Base-by-base conservation (phyloP, 1,139 yeast species). In the Debaryomyces sp. region DNA sequence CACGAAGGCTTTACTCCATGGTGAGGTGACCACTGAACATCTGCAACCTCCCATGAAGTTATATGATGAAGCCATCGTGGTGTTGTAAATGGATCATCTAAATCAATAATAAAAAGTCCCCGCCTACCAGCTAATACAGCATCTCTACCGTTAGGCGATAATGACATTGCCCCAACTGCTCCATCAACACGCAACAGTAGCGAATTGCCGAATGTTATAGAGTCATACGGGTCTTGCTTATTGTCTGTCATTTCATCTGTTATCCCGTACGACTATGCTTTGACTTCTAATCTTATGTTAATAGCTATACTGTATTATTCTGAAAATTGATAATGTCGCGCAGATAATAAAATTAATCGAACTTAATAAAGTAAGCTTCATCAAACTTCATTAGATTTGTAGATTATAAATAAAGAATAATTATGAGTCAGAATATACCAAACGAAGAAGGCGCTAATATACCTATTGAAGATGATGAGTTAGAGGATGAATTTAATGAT, bases 41-140 rank as follows among this genome's bases (percentile, higher is more conserved):
- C 97, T 0, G 99, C 97, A 2, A 94, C 99, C 66, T 94, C 98
- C 99, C 99, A 95, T 0, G 96, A 85, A 0, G 98, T 92, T 30
- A 85, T 77, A 62, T 94, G 97, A 49, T 86, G 96, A 24, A 94
- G 78, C 91, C 96, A 89, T 50, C 99, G 73, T 0, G 99, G 99
- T 1, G 96, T 91, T 0, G 95, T 84, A 67, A 90, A 92, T 0
- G 98, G 98, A 65, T 94, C 97, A 59, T 94, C 97, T 43, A 94
- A 67, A 66, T 94, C 98, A n/a, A 94, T 85, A 42, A 94, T 84
- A 62, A 85, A 89, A 15, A 94, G 73, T 0, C 99, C 99, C 51
- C 87, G 77, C 46, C 97, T 80, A 6, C 96, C 94, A 0, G 98
- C 99, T 33, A 94, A 69, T 1, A 90, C 97, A 10, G 92, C 96